Evolutionary conservation across 2,329 filamentous ascomycete species (phyloP), one percentile per base, ranked within the genome.

Genomic region (Colletotrichum sansevieriae): DNA sequence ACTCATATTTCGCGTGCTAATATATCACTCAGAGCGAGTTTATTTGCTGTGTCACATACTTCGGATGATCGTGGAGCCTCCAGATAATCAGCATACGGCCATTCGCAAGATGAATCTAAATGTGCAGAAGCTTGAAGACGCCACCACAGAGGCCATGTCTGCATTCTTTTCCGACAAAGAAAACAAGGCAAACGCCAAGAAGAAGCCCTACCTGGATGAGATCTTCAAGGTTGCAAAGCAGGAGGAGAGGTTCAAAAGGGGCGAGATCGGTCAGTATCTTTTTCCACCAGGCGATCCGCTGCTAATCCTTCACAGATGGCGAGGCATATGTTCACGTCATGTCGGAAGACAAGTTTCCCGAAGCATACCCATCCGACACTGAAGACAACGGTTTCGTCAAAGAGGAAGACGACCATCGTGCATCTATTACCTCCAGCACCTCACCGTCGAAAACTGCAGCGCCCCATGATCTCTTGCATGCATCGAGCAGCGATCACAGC

Each of bases 181-280:
- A 2, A 80, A 82, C 29, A 81, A 83, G 0, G 82, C 81, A 47
- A 90, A 91, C 65, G 76, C 78, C 2, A 81, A 80, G 70, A 91
- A 90, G 79, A 84, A 82, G 65, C 81, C 82, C 0, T 88, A 83
- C 55, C 74, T 91, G 9, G 85, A 83, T 61, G 88, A 91, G 73
- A 85, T 91, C 9, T 91, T 91, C 79, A 86, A 84, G 69, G 83
- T 91, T 35, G 88, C 88, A 0, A 83, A 78, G 63, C 77, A 81
- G 35, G 86, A 91, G 71, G 87, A 90, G 74, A 80, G 84, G 4
- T 90, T 78, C 73, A 85, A 80, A 71, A 83, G 85, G 49, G 84
- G 83, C 29, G 86, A 89, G 72, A 86, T 90, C 58, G 88, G 88
- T 90, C 76, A 71, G 83, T 73, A 15, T 58, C 33, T 13, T 22